Base-by-base conservation (phyloP, 305 asterid genomes). In the Solanum hybrid region DNA sequence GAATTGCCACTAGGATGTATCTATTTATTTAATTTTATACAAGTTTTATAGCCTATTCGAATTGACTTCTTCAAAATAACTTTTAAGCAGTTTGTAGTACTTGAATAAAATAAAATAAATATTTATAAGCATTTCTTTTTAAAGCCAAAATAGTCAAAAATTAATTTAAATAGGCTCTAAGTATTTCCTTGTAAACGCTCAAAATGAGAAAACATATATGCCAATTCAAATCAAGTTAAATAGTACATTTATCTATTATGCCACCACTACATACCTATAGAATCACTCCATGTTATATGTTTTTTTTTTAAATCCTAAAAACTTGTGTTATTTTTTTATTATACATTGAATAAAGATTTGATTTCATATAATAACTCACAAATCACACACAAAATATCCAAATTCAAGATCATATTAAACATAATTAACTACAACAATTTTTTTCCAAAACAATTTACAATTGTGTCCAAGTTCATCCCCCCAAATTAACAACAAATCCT, bases 381-480 rank as follows among this genome's bases (percentile, higher is more conserved):
- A 66, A 69, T 1, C 2, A 60, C 11, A 20, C 5, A 20, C 2
- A 42, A 60, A 60, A 60, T 3, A 8, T 1, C 5, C 26, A 60
- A 20, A 64, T 64, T 64, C 27, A 64, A 64, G 27, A 46, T 46
- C 24, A 24, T n/a, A 69, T 69, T 24, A 7, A 24, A 11, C 32
- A 69, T 24, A 69, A 69, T 69, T 24, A 69, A 69, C 31, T 24
- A 69, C 8, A 69, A 10, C 10, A 24, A 1, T 2, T 24, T 5
- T 69, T 66, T 69, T 24, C 8, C 27, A 84, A 22, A 16, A 51
- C 37, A 84, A 32, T 31, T 84, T 32, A 46, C 26, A 42, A 75
- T 7, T 27, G 34, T 80, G 98, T 96, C 97, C 92, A 94, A 93
- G 89, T 95, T 92, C 97, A 95, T 93, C 94, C 96, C 77, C 94